Base-by-base conservation (phyloP, 306 rosid genomes). In the Lathyrus oleraceus region DNA sequence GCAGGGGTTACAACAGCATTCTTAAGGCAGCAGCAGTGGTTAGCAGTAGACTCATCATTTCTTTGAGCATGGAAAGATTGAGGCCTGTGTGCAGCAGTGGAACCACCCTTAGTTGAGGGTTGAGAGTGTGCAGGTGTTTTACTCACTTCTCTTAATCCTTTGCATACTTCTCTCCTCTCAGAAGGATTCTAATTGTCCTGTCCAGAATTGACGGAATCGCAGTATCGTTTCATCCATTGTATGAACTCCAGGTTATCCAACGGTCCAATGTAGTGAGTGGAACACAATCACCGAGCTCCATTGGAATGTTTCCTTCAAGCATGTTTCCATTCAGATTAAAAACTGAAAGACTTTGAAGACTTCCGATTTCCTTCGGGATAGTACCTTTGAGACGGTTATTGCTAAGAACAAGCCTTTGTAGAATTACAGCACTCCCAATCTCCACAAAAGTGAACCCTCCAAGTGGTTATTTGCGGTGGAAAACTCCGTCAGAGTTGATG, bases 201-300 rank as follows among this genome's bases (percentile, higher is more conserved):
- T 43, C 95, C 92, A 2, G 91, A 87, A 68, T 79, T 83, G 65
- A 86, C 82, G 0, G 99, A 88, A 77, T 94, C 99, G 27, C 96
- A 91, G 86, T 91, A 94, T 35, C 92, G 66, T 76, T 94, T 94
- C 97, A 94, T 76, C 99, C 99, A 94, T 57, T 91, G 99, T 92
- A 91, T 94, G 82, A 94, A 89, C 79, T 94, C 99, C 78, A 94
- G 63, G 76, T 94, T 94, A 74, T 94, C 97, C 40, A 94, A 84
- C 4, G 99, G 95, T 68, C 97, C n/a, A n/a, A n/a, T n/a, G n/a
- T n/a, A n/a, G n/a, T n/a, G n/a, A n/a, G n/a, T n/a, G n/a, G n/a
- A n/a, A n/a, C n/a, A n/a, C n/a, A n/a, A n/a, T n/a, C n/a, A n/a
- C n/a, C n/a, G n/a, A n/a, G n/a, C n/a, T n/a, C n/a, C n/a, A n/a